Evolutionary conservation across 305 asterid species (phyloP), one percentile per base, ranked within the genome.

Genomic region (Caryopteris hybrid): DNA sequence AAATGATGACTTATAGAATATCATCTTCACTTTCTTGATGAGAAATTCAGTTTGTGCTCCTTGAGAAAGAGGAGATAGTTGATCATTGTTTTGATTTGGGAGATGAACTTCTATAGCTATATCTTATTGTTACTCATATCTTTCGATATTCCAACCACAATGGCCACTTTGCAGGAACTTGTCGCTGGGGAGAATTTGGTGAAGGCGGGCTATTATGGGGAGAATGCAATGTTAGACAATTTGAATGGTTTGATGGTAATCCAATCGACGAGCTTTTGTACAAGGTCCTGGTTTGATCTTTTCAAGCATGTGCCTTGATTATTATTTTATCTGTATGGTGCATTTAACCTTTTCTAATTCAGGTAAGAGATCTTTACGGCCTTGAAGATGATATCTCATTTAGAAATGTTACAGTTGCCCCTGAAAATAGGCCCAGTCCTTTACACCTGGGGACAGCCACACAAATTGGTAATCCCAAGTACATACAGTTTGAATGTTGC

Each of bases 141-240:
- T 48, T 70, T 72, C 66, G 60, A 72, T 77, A 67, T 45, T 78
- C 45, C 75, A 59, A 62, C 39, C 51, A 61, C 12, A 14, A 39
- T 59, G 68, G 47, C 53, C 73, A 61, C 63, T 69, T 62, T 64
- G 53, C 87, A 94, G 99, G 97, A 78, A 94, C 99, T 71, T 81
- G 82, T 70, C 93, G 96, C 46, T 94, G 99, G 99, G 91, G 96
- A 62, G 99, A 91, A 86, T 94, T 86, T 83, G 99, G 99, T 72
- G 96, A 94, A 83, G 96, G 98, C 69, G 99, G 99, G 67, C 76
- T 94, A 48, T 72, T 94, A 78, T 91, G 99, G 98, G 98, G 99
- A 67, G 99, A 91, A 84, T 91, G 99, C 67, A 83, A 69, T 64
- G 76, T 87, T 62, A 87, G 96, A 78, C 80, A 88, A 64, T 84